These are phyloP conservation scores for Aspergillus piperis DNA, from an alignment of 2,329 filamentous ascomycete species.

Conservation along the genomic window DNA sequence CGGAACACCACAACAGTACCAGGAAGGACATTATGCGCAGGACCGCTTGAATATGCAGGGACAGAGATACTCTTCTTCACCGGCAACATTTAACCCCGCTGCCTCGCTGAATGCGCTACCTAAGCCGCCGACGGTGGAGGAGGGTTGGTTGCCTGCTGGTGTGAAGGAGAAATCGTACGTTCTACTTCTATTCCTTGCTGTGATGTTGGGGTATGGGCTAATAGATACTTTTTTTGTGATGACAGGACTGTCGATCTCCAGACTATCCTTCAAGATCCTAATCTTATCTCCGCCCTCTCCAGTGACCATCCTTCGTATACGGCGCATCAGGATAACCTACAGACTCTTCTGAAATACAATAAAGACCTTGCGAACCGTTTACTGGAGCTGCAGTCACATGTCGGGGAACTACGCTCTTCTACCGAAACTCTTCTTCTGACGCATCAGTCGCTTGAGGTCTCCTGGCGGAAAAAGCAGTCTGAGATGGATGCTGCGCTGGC, in stretches of 20 bases:
- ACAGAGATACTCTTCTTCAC: conserved; percentile 11
- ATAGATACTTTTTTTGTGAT: conserved; percentile 6
- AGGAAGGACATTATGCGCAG: conserved; percentile 26
- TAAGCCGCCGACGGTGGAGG: conserved; percentile 52
- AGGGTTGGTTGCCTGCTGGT: conserved; percentile 72
- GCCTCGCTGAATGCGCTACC: conserved; percentile 22
- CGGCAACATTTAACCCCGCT: conserved; percentile 16
- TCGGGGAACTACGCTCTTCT: conserved; percentile 59
- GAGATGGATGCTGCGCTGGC: conserved; percentile 84
- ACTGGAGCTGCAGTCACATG: conserved; percentile 47
- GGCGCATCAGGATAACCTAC: conserved; percentile 65
- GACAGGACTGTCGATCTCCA: conserved; percentile 58
- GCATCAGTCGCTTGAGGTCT: conserved; percentile 83
- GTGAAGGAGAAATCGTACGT: conserved; percentile 80
- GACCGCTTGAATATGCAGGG: conserved; percentile 11
- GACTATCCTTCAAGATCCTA: conserved; percentile 70
- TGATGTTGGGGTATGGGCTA: background rate
- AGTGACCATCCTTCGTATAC: conserved; percentile 72
- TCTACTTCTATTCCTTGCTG: background rate
- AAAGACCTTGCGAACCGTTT: conserved; percentile 62
- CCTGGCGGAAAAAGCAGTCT: conserved; percentile 84
- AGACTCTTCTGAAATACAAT: conserved; percentile 69
- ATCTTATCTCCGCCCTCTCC: conserved; percentile 73
- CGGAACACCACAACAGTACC: conserved; percentile 44
- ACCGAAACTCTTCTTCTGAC: conserved; percentile 81